Base-by-base conservation (phyloP, 208 protist species). In the Vickermania ingenoplastis region DNA sequence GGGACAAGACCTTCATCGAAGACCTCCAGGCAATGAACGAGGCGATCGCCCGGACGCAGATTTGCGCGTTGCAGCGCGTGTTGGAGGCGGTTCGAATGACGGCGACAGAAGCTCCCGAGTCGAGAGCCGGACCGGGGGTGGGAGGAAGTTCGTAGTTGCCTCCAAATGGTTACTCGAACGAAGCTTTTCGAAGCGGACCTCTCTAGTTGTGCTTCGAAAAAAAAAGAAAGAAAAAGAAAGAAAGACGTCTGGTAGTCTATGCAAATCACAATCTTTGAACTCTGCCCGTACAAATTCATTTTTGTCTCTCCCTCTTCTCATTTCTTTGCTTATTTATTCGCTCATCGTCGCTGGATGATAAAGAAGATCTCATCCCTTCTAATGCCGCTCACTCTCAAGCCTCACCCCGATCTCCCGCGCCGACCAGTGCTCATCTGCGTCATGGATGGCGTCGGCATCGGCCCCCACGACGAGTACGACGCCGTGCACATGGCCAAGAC, bases 401-500 rank as follows among this genome's bases (percentile, higher is more conserved):
- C 51, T 1, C 87, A 94, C 72, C 24, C 31, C n/a, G 36, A 65
- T 13, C 87, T 94, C 41, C 87, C 83, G 25, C 83, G 84, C 58
- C 87, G 87, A 60, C 75, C 70, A 60, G 59, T 96, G 57, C 74
- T 96, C 27, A 53, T 96, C 49, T 82, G 89, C 31, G 84, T 96
- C 49, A 79, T 94, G 66, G 91, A 96, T 57, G 91, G 91, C 51
- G 68, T 94, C 29, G 91, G 91, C 54, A 91, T 95, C 59, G 91
- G 91, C 31, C 82, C 83, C 14, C 59, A 78, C 30, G 86, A 96
- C 61, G 84, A 89, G 52, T 96, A 93, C 71, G 90, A 97, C 69
- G 92, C 92, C 14, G 90, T 97, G 24, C 83, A 94, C 65, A 59
- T 85, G 31, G 92, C 92, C 57, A 87, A 89, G 69, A 96, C 86